Percentiles rank a stretch among this genome's conserved stretches.
Conservation (phyloP, 75 land plant species). For the Pinus albicaulis region DNA sequence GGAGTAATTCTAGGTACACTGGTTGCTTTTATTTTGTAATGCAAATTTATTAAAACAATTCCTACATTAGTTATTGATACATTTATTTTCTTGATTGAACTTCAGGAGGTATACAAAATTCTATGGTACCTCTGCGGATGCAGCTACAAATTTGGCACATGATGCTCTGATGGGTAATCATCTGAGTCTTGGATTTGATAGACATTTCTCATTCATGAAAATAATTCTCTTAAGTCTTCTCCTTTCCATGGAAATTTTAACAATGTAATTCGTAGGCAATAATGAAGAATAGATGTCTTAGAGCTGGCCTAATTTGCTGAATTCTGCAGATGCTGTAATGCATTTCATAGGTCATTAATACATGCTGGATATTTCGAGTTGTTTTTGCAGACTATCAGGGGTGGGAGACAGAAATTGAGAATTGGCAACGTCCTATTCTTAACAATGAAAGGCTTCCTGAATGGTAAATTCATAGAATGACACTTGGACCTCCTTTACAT, state of each 20-base stretch:
- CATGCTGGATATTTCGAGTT: background rate
- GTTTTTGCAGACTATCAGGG: slow-evolving; percentile 62
- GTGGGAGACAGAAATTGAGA: slow-evolving; percentile 95
- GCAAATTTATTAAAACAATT: background rate
- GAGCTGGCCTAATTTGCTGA: background rate
- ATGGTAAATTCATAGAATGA: slow-evolving; percentile 47
- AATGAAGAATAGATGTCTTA: background rate
- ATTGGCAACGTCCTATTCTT: slow-evolving; percentile 86
- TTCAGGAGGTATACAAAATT: slow-evolving; percentile 95
- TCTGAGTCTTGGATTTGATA: background rate
- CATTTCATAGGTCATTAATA: background rate
- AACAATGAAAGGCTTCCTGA: slow-evolving; percentile 82
- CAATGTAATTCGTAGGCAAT: background rate
- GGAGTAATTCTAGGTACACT: background rate
- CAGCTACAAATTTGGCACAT: slow-evolving; percentile 74
- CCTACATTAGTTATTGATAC: background rate
- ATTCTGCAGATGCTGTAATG: background rate
- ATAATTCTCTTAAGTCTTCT: background rate
- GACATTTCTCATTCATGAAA: slow-evolving; percentile 1
- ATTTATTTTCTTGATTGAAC: background rate
- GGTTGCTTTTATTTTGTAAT: background rate
- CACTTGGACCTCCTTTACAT: background rate
- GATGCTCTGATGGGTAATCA: slow-evolving; percentile 85
- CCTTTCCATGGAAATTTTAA: background rate
- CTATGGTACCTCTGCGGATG: slow-evolving; percentile 81